Evolutionary conservation across 495 filamentous ascomycete genomes (phyloP), one percentile per base, ranked within the genome.

Genomic region (Ascodesmis nigricans): DNA sequence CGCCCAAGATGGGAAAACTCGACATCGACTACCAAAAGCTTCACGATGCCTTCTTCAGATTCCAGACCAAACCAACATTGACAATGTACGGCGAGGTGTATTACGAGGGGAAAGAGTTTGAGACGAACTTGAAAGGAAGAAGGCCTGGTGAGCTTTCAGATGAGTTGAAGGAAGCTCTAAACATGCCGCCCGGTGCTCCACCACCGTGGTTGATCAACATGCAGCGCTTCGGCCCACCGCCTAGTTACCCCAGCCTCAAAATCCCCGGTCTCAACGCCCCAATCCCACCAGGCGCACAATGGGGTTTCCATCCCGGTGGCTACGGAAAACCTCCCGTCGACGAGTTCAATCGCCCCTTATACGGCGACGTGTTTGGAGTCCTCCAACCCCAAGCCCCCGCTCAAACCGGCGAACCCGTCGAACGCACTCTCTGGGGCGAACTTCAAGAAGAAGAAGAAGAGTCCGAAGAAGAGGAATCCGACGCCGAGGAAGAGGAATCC

Each of bases 21-120:
- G 87, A 97, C 46, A 91, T 97, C 39, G 90, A 97, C 55, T 97
- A 95, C 53, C 79, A 91, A 50, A 92, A 87, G 52, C 67, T 95
- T 18, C 91, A 93, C 53, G 87, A 93, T 51, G 87, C 87, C 4
- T 97, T 97, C 58, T 97, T 95, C 61, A 67, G 81, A 17, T 90
- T 87, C 49, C 87, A 97, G 54, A 91, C 78, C 22, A 97, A 97
- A 50, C 87, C 87, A 1, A 73, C 81, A 42, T 57, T 97, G 32
- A 95, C 87, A 26, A 69, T 82, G 13, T 95, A 91, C 47, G 87
- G 87, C 18, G 87, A 97, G 54, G 82, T 95, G 11, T 97, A 97
- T 55, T 93, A 92, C 50, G 87, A 97, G 49, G 87, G 87, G 44
- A 97, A 97, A 52, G 87, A 97, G 55, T 91, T 78, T 53, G 87